Base-by-base conservation (phyloP, 2,329 filamentous ascomycete genomes). In the Cryoendolithus antarcticus region DNA sequence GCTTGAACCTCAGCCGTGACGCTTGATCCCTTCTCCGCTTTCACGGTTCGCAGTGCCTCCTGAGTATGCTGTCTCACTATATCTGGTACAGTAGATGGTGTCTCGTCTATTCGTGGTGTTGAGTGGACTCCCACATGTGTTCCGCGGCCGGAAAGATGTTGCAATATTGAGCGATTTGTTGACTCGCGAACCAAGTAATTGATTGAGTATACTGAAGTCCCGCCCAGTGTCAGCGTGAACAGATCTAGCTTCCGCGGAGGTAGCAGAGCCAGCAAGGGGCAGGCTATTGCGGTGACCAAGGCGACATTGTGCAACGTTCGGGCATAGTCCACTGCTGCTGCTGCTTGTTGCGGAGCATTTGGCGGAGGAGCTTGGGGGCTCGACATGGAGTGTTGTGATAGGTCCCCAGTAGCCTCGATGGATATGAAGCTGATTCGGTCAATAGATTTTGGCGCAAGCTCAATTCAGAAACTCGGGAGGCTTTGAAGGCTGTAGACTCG, bases 231-330 rank as follows among this genome's bases (percentile, higher is more conserved):
- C 48, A 75, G 63, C 11, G 74, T 78, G 59, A 75, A 77, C 38
- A 72, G 50, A 52, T 79, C 75, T 36, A 80, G 57, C 57, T 78
- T 78, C 34, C 75, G 71, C 1, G 75, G 75, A 7, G 75, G 75
- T 7, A 79, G 58, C 10, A 67, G 51, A 35, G 69, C 67, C 37
- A 79, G 62, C 6, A 70, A 46, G 1, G 75, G 75, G 43, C 71
- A 74, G 35, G 66, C 53, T 12, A 79, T 51, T 21, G 73, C 55
- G 35, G 67, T 62, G 39, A 57, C 61, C 27, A 74, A 57, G 10
- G 72, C 66, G 45, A 65, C 51, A 47, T 64, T 67, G 54, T 68
- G 67, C 8, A 59, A 45, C 24, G 56, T 50, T 30, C 47, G 46
- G 9, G 48, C 47, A 38, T 60, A 60, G 38, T 52, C 46, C 10